Evolutionary conservation across 2,329 filamentous ascomycete genomes (phyloP).

Genomic region (Hypoxylon sp.): DNA sequence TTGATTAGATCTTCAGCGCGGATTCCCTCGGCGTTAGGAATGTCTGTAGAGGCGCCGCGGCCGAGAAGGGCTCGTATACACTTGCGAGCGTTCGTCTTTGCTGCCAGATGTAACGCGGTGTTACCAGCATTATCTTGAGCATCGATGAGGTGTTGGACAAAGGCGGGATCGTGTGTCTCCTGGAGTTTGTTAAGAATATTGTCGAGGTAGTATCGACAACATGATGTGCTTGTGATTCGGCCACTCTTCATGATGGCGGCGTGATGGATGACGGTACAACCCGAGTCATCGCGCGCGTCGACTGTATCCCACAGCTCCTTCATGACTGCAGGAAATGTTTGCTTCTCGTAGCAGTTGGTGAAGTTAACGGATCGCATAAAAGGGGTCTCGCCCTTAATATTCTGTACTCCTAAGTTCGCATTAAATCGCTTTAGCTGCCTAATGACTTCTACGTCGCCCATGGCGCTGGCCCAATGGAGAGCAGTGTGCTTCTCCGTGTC

Average conservation of each 20-base stretch:
- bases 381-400: constrained; percentile 85
- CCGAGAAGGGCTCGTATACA: constrained; percentile 84
- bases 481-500: constrained; percentile 94
- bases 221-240: constrained; percentile 85
- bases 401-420: constrained; percentile 79
- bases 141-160: constrained; percentile 85
- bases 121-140: constrained; percentile 89
- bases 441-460: constrained; percentile 95
- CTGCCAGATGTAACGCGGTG: constrained; percentile 82
- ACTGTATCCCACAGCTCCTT: constrained; percentile 88
- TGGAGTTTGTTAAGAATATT: constrained; percentile 89
- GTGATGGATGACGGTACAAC: constrained; percentile 93
- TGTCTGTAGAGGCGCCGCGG: constrained; percentile 85
- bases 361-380: constrained; percentile 96
- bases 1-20: constrained; percentile 89
- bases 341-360: constrained; percentile 96
- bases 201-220: constrained; percentile 93
- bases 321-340: constrained; percentile 88
- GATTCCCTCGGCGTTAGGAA: constrained; percentile 85
- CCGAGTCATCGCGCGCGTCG: constrained; percentile 81
- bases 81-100: constrained; percentile 88
- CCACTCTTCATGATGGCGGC: constrained; percentile 90
- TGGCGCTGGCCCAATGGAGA: constrained; percentile 96
- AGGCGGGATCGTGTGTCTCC: constrained; percentile 80
- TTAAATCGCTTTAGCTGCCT: constrained; percentile 87